phyloP scores from a whole-genome alignment of 2,329 filamentous ascomycete species.

The Ilyonectria sp. region DNA sequence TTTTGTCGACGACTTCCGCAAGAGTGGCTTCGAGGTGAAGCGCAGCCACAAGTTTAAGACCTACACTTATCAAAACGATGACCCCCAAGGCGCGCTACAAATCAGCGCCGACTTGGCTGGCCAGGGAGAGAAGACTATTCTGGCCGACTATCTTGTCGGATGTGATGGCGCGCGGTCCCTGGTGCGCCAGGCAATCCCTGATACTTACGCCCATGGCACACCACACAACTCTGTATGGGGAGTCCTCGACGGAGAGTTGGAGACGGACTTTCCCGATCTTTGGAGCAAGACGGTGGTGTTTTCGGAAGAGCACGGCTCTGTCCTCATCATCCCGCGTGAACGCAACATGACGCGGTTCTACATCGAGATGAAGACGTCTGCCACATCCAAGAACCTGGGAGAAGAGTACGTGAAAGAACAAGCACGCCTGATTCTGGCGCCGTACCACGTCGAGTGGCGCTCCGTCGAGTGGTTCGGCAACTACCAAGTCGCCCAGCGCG shows the following conservation, averaged over 20 bases:
- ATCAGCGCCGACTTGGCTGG: conserved; percentile 63
- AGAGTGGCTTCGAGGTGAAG: conserved; percentile 73
- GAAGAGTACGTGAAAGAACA: conserved; percentile 80
- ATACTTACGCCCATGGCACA: conserved; percentile 66
- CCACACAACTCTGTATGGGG: conserved; percentile 75
- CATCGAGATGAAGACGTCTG: conserved; percentile 66
- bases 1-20: conserved; percentile 77
- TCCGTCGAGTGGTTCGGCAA: conserved; percentile 79
- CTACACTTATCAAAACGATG: conserved; percentile 58
- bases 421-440: conserved; percentile 71
- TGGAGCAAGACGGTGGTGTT: conserved; percentile 81
- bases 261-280: conserved; percentile 80
- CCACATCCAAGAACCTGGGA: conserved; percentile 58
- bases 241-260: conserved; percentile 78
- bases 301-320: conserved; percentile 75
- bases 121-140: conserved; percentile 64
- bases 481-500: conserved; percentile 78
- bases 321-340: conserved; percentile 80
- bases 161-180: conserved; percentile 81
- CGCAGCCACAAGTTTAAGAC: conserved; percentile 75
- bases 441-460: conserved; percentile 69
- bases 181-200: conserved; percentile 74
- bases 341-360: conserved; percentile 78
- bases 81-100: conserved; percentile 56
- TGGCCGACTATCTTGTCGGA: conserved; percentile 76